Conservation (phyloP, 1,139 yeast genomes). For the Debaryomyces udenii region DNA sequence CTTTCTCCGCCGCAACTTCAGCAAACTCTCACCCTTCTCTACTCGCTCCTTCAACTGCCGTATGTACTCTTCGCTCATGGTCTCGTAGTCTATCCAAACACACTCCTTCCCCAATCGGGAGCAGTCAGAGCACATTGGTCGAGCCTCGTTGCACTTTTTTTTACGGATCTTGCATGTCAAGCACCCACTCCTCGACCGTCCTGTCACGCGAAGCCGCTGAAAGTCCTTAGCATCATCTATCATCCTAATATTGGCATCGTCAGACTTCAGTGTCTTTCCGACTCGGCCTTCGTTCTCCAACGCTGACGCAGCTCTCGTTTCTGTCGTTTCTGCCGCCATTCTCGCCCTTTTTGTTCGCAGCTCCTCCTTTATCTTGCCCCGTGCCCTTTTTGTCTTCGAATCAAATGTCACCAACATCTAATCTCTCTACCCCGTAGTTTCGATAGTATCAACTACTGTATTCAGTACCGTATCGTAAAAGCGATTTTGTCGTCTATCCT, state of each 20-base stretch:
- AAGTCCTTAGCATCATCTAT: conserved; percentile 10
- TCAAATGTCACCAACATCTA: conserved; percentile 23
- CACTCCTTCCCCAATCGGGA: conserved; percentile 55
- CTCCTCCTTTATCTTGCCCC: too few species aligned
- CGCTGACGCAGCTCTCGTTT: background rate
- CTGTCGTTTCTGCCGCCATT: background rate
- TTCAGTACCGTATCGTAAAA: too few species aligned
- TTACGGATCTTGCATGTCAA: conserved; percentile 71
- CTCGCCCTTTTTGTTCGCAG: background rate
- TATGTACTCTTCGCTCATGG: conserved; percentile 32
- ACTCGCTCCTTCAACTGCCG: conserved; percentile 28
- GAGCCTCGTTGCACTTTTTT: conserved; percentile 70
- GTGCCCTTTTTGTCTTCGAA: conserved; percentile 9
- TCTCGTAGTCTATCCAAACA: conserved; percentile 37
- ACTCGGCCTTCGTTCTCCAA: background rate
- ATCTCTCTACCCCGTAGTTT: background rate
- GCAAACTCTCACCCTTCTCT: conserved; percentile 32
- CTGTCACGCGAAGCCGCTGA: conserved; percentile 10
- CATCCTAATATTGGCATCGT: conserved; percentile 2
- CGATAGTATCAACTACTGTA: too few species aligned
- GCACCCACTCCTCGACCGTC: conserved; percentile 62
- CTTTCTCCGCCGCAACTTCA: conserved; percentile 39
- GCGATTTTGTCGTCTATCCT: too few species aligned
- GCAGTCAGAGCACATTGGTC: conserved; percentile 66
- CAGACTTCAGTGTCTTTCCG: background rate